Conservation (phyloP, 2,329 filamentous ascomycete genomes). For the Epichloe coenophiala region DNA sequence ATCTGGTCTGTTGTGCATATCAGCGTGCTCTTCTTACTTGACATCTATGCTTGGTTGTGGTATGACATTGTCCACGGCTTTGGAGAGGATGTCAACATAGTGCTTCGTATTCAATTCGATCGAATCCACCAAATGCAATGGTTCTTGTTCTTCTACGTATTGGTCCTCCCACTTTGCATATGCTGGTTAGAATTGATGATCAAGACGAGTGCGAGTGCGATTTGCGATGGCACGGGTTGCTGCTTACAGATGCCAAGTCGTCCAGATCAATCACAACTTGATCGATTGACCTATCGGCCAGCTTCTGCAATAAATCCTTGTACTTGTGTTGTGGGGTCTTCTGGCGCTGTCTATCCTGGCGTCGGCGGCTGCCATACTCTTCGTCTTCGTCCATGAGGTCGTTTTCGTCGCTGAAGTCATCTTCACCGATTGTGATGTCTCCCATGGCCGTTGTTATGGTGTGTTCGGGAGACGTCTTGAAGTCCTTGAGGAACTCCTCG, state of each 20-base stretch:
- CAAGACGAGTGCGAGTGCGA: background rate
- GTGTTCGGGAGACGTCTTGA: slow-evolving; percentile 65
- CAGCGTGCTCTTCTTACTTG: slow-evolving; percentile 37
- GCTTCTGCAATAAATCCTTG: slow-evolving; percentile 70
- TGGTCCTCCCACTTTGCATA: slow-evolving; percentile 60
- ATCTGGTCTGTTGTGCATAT: background rate
- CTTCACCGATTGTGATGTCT: slow-evolving; percentile 74
- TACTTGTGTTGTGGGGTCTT: slow-evolving; percentile 68
- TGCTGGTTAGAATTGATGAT: background rate
- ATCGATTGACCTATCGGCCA: slow-evolving; percentile 65
- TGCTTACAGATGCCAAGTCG: slow-evolving; percentile 59
- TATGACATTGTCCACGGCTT: slow-evolving; percentile 77
- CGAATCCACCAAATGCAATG: slow-evolving; percentile 59
- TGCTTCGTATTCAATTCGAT: slow-evolving; percentile 88
- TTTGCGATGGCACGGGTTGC: background rate
- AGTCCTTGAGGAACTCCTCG: slow-evolving; percentile 74
- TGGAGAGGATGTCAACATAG: slow-evolving; percentile 83
- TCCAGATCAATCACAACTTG: slow-evolving; percentile 82
- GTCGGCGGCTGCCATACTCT: slow-evolving; percentile 37
- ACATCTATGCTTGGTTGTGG: slow-evolving; percentile 66
- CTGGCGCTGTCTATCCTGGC: slow-evolving; percentile 33
- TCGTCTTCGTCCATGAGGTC: slow-evolving; percentile 83
- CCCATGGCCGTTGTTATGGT: slow-evolving; percentile 71
- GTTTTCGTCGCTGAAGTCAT: slow-evolving; percentile 78
- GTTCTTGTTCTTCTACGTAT: slow-evolving; percentile 49